Evolutionary conservation across 805 yeast species (phyloP), one percentile per base, ranked within the genome.

Genomic region (Lipomyces sp.): DNA sequence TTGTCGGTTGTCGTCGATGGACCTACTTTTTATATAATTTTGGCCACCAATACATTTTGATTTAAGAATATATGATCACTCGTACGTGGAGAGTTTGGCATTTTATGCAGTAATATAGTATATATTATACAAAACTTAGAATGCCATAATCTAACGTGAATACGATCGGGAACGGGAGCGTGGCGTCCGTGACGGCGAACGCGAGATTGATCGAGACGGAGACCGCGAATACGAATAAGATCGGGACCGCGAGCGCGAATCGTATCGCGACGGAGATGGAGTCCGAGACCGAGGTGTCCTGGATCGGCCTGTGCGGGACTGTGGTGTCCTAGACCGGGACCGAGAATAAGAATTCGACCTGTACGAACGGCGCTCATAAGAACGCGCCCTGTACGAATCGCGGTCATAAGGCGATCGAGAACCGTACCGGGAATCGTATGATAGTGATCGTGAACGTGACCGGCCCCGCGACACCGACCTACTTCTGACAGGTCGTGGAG

Each of bases 261-360:
- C 24, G 24, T 24, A 24, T 30, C 39, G 45, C 50, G 59, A 37
- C 33, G 42, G 39, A 15, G 53, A 42, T 35, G 54, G 35, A 2
- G 33, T 39, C 8, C 37, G 32, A 30, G 66, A 55, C 13, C 34
- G 42, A 29, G 34, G n/a, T 3, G n/a, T 51, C 39, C 39, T 35
- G 24, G 62, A 32, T 33, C 56, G 53, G 2, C 70, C 35, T 11
- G 42, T 34, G 13, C 29, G 8, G 5, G 69, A 45, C 3, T 60
- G 57, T 8, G 62, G 18, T 11, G 34, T 45, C 48, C 48, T 15
- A 6, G 55, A 60, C 29, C 62, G 50, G 15, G 64, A 58, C 24
- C 64, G 64, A 34, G 64, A 58, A 59, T 62, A 35, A 7, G 64
- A 55, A 29, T 61, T 13, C 15, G 66, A 59, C 48, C 51, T 67